Evolutionary conservation across 129 eudicot genomes (phyloP), one percentile per base, ranked within the genome.

Genomic region (Escallonia rubra): DNA sequence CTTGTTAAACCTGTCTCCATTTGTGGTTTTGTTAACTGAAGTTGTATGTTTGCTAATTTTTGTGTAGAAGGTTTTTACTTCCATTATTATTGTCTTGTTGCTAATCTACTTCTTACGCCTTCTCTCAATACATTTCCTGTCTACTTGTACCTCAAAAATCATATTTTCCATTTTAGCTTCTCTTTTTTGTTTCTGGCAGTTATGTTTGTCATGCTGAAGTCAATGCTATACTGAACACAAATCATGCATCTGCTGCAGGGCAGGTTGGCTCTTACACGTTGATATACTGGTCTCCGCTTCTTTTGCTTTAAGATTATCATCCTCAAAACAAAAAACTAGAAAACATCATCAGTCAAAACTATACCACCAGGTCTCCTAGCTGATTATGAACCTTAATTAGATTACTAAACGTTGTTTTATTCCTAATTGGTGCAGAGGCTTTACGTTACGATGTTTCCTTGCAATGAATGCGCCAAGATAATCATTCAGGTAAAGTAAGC

Each of bases 191-290:
- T 23, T 23, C 16, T 71, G 74, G 74, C 81, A 91, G 97, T 52
- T 91, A 91, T 77, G 97, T 91, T 67, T 91, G 97, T 48, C 97
- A 91, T 79, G 97, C 97, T 62, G 97, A 91, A 81, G 96, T 91
- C 59, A 91, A 91, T 66, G 95, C 96, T 78, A 85, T 91, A 72
- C 77, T 91, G 72, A 91, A 91, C 81, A 91, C 85, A 67, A 91
- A 91, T 74, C 96, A 87, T 79, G 97, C 97, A 16, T 88, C 97
- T 70, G 97, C 96, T 72, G 97, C 86, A 61, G 97, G 96, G 66
- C 97, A 91, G 87, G 97, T 87, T 71, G 67, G 83, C 59, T 76
- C 61, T 41, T 38, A 12, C 59, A 47, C 53, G 34, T 23, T 23
- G 34, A 23, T 23, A 23, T 23, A 23, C 49, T 40, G 61, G 55